Evolutionary conservation across 1,139 yeast genomes (phyloP).

Genomic region (Wickerhamomyces sp.): DNA sequence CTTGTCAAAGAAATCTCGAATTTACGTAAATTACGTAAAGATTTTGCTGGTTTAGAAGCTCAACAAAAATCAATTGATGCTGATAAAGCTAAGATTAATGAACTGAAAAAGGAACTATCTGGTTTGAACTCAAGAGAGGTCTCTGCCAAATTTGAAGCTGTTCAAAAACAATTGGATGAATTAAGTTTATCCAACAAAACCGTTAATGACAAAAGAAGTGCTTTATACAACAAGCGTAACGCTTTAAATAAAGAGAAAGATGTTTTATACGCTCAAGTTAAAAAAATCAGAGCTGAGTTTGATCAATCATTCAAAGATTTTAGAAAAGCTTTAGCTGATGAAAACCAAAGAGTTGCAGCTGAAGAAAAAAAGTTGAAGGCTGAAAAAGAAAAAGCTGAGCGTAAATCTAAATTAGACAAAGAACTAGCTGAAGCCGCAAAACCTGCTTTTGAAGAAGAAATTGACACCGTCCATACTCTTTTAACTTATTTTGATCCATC

Average conservation of each 20-base stretch:
- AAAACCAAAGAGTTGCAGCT: conserved; percentile 66
- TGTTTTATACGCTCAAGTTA: conserved; percentile 58
- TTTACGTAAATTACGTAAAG: conserved; percentile 78
- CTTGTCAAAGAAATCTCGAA: conserved; percentile 79
- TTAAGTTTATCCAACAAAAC: conserved; percentile 61
- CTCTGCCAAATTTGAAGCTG: conserved; percentile 47
- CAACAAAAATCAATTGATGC: conserved; percentile 76
- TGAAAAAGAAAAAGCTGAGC: conserved; percentile 56
- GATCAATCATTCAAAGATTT: conserved; percentile 70
- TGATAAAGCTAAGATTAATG: conserved; percentile 73
- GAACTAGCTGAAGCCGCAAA: conserved; percentile 63
- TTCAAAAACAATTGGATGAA: conserved; percentile 54
- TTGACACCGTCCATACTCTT: conserved; percentile 66
- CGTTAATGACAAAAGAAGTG: conserved; percentile 61
- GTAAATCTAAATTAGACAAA: conserved; percentile 61
- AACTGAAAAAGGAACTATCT: conserved; percentile 64
- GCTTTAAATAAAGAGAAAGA: conserved; percentile 67
- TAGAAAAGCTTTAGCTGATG: conserved; percentile 63
- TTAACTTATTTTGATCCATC: conserved; percentile 74
- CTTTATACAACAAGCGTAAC: conserved; percentile 60
- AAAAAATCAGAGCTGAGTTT: conserved; percentile 60
- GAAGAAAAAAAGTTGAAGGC: conserved; percentile 53
- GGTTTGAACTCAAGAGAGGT: conserved; percentile 59
- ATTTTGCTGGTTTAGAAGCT: conserved; percentile 68
- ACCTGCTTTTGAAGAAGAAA: conserved; percentile 82